Evolutionary conservation across 441 rosid genomes (phyloP).

Genomic region (Populus hybrid): DNA sequence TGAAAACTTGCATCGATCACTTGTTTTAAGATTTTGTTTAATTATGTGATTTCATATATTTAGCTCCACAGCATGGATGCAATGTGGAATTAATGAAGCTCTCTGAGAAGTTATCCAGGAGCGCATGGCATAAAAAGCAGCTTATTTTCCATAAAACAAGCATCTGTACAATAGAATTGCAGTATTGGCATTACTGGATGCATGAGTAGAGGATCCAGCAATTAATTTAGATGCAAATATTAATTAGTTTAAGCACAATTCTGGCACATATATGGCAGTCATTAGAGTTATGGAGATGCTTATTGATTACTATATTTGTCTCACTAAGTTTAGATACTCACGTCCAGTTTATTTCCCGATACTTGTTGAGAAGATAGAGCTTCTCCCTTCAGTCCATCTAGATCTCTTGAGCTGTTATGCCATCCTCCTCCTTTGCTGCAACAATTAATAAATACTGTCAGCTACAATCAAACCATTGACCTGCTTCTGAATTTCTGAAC

Average conservation of each 20-base stretch:
- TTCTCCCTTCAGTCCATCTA: conserved; percentile 2
- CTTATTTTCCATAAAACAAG: not conserved
- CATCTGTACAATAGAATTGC: not conserved
- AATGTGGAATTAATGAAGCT: too few species aligned
- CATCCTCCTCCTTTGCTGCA: conserved; percentile 12
- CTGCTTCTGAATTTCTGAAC: not conserved
- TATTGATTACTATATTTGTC: not conserved
- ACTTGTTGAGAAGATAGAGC: conserved; percentile 5
- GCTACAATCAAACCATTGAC: not conserved
- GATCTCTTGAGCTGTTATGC: conserved; percentile 6
- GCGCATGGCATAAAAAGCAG: too few species aligned
- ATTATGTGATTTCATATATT: too few species aligned
- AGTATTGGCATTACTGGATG: not conserved
- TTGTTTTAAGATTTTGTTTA: too few species aligned
- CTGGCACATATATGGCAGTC: too few species aligned
- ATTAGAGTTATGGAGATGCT: not conserved
- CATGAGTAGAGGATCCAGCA: not conserved
- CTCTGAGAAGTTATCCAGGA: too few species aligned
- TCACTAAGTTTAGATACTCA: not conserved
- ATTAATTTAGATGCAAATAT: too few species aligned
- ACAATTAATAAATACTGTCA: not conserved
- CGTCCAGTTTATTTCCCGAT: conserved; percentile 11
- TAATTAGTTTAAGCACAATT: not conserved
- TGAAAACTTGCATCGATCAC: not conserved
- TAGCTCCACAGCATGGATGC: too few species aligned